A percentile compares a stretch with the other conserved stretches of the same genome.
Conservation (phyloP, 352 stramenopile species). For the Globisporangium polare region DNA sequence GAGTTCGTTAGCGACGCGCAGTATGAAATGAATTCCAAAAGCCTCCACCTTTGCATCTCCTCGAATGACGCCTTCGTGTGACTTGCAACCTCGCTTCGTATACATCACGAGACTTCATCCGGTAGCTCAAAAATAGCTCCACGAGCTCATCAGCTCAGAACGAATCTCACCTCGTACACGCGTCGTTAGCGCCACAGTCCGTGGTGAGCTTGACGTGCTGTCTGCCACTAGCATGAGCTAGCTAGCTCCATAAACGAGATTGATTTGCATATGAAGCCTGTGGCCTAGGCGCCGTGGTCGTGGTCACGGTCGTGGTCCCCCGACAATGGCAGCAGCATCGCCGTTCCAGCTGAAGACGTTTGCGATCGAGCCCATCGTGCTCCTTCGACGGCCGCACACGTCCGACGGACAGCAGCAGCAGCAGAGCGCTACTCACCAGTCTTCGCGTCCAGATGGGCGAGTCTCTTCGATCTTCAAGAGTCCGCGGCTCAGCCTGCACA, state of each 20-base stretch:
- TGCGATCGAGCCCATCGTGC: neutral
- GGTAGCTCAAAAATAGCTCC: too few species aligned
- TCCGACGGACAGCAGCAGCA: neutral
- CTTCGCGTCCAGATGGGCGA: neutral
- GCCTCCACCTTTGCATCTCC: neutral
- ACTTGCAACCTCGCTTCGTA: too few species aligned
- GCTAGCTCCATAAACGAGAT: neutral
- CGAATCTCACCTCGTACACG: too few species aligned
- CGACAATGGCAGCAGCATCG: neutral
- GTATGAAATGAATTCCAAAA: neutral
- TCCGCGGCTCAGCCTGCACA: neutral
- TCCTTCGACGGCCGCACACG: neutral
- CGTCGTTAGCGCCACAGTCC: too few species aligned
- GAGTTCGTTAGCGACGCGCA: neutral
- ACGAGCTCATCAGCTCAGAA: too few species aligned
- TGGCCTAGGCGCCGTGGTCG: neutral
- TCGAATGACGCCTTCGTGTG: neutral
- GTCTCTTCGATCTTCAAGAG: neutral
- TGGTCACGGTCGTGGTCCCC: neutral
- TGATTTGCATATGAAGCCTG: neutral
- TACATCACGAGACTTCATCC: too few species aligned
- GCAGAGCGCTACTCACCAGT: neutral
- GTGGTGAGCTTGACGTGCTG: too few species aligned
- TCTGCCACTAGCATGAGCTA: neutral
- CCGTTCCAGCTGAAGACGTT: neutral